These are phyloP conservation scores for Fusarium camptoceras DNA, from an alignment of 2,329 filamentous ascomycete genomes.

Conservation along the genomic window DNA sequence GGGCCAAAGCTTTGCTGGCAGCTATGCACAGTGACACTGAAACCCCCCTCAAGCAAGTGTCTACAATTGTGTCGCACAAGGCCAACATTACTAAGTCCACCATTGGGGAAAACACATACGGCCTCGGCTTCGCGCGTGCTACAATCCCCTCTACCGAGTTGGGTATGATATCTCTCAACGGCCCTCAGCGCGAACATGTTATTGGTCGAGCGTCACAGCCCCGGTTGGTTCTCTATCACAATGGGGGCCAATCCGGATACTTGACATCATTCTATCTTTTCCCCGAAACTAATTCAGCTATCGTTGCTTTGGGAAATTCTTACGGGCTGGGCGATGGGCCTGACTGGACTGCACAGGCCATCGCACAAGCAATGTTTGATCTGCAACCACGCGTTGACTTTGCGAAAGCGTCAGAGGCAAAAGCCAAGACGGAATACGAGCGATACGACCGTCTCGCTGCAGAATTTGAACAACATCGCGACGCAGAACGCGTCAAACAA, in stretches of 20 bases:
- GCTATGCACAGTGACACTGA: too few relatives aligned
- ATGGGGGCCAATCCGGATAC: background rate
- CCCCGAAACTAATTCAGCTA: background rate
- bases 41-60: background rate
- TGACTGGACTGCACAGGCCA: background rate
- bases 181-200: background rate
- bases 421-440: background rate
- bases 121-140: background rate
- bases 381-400: background rate
- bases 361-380: background rate
- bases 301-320: background rate
- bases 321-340: background rate
- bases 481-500: background rate
- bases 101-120: background rate
- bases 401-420: background rate
- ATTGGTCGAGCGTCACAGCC: rapidly evolving
- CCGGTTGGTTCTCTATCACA: background rate
- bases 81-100: background rate
- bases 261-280: background rate
- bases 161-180: background rate
- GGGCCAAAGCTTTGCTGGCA: too few relatives aligned
- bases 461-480: background rate
- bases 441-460: rapidly evolving
- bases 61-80: background rate
- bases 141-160: background rate